Evolutionary conservation across 2,329 filamentous ascomycete species (phyloP), one percentile per base, ranked within the genome.

Genomic region (Arthrinium puccinioides): DNA sequence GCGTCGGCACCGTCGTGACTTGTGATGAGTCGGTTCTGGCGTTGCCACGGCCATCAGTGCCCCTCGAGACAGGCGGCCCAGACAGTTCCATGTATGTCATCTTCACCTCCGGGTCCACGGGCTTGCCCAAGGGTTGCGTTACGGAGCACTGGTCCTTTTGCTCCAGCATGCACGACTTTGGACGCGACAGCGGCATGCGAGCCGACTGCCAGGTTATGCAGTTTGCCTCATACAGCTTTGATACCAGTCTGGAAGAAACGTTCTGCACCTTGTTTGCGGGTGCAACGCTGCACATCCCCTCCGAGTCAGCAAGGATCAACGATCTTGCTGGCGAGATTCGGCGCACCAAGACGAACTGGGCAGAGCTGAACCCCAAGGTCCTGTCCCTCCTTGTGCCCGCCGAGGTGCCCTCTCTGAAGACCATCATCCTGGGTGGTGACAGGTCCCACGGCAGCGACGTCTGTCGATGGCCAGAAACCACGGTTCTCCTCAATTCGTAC

Each of bases 141-240:
- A 26, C 38, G 8, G 38, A 40, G 26, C 41, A 44, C 9, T 26
- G 27, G 2, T 28, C 31, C 10, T 36, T 40, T 26, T 16, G 26
- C 15, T 37, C 25, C 28, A 36, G 39, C 14, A 25, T 18, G 20
- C 15, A 24, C 21, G 15, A 27, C 15, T 32, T 32, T 14, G 21
- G 26, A 15, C 16, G 30, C 23, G 21, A 16, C 21, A 10, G n/a
- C 32, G n/a, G 43, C 79, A 21, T 71, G 76, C 41, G 70, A 72
- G 34, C 73, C 70, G 2, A 65, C 67, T 59, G 9, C 59, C 66
- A 1, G 1, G 33, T 30, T 6, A 29, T 42, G 18, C 40, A 39
- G 13, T 40, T 43, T n/a, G 34, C 41, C 11, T 40, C 41, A 2
- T 43, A 32, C 31, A 29, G 28, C 7, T 43, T 43, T 11, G 41